A percentile compares a stretch with the other conserved stretches of the same genome.
Evolutionary conservation across 2,329 filamentous ascomycete species (phyloP).

Genomic region (Ceratocystis cacaofunesta): DNA sequence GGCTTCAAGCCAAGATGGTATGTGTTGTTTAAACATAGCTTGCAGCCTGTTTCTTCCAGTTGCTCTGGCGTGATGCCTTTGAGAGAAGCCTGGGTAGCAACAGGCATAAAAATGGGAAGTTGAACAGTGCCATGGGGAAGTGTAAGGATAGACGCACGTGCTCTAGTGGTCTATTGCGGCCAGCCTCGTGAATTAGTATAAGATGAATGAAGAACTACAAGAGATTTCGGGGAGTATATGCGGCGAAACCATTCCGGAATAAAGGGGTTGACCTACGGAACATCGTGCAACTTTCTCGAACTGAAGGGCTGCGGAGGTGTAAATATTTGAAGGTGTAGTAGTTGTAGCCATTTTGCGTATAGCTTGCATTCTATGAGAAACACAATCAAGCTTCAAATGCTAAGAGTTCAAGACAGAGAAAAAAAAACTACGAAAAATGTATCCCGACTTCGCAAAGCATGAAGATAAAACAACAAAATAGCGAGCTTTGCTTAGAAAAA

Average conservation of each 20-base stretch:
- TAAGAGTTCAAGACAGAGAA: background rate
- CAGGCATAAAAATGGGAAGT: slow-evolving; percentile 94
- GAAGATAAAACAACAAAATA: background rate
- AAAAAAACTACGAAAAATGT: background rate
- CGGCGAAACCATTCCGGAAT: background rate
- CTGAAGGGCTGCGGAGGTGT: slow-evolving; percentile 50
- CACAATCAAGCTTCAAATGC: background rate
- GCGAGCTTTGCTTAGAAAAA: background rate
- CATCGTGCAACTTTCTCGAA: slow-evolving; percentile 68
- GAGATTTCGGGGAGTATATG: background rate
- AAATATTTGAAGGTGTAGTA: slow-evolving; percentile 26
- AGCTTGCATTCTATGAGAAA: slow-evolving; percentile 9
- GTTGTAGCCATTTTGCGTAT: slow-evolving; percentile 14
- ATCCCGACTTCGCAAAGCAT: background rate
- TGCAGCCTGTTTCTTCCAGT: slow-evolving; percentile 74
- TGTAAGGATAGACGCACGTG: slow-evolving; percentile 71
- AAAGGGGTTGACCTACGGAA: slow-evolving; percentile 43
- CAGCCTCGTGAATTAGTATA: background rate
- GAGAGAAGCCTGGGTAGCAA: slow-evolving; percentile 88
- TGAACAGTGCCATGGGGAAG: slow-evolving; percentile 85
- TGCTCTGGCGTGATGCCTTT: slow-evolving; percentile 91
- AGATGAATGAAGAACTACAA: background rate
- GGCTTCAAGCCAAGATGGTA: slow-evolving; percentile 94
- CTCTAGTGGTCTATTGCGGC: slow-evolving; percentile 64
- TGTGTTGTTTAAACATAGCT: slow-evolving; percentile 91